phyloP scores from a whole-genome alignment of 1,284 basidiomycete species.

The Cryptococcus sp. region DNA sequence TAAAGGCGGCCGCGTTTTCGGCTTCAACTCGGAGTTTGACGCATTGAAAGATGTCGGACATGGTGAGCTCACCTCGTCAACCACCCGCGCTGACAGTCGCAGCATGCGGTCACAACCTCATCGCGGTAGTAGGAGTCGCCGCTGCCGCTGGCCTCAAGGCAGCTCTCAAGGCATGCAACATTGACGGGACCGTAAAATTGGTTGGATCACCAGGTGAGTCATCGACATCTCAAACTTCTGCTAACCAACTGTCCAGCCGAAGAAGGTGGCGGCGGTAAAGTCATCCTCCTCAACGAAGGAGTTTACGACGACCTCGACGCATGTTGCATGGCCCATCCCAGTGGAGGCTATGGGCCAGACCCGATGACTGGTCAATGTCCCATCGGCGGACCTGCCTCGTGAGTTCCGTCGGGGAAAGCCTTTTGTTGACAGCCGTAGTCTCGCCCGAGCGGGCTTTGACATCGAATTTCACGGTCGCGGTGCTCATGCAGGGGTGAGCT shows the following conservation, averaged over 20 bases:
- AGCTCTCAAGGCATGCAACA: slow-evolving; percentile 37
- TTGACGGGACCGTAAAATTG: slow-evolving; percentile 44
- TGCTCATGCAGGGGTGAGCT: slow-evolving; percentile 37
- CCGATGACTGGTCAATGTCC: slow-evolving; percentile 21
- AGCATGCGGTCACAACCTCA: slow-evolving; percentile 66
- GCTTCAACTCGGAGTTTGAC: slow-evolving; percentile 40
- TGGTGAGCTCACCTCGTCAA: slow-evolving; percentile 19
- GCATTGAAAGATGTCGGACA: slow-evolving; percentile 30
- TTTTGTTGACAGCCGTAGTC: slow-evolving; percentile 1
- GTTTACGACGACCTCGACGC: slow-evolving; percentile 61
- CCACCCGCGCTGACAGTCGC: neutral
- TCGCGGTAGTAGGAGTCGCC: slow-evolving; percentile 50
- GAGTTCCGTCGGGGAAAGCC: neutral
- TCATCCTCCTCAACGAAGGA: slow-evolving; percentile 70
- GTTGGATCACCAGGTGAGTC: slow-evolving; percentile 37
- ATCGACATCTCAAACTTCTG: neutral
- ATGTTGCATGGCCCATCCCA: slow-evolving; percentile 34
- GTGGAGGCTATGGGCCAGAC: slow-evolving; percentile 18
- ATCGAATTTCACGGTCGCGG: slow-evolving; percentile 33
- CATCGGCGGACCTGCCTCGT: slow-evolving; percentile 27
- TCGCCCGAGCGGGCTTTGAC: slow-evolving; percentile 31
- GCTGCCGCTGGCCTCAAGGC: slow-evolving; percentile 46
- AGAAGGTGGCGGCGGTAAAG: slow-evolving; percentile 79
- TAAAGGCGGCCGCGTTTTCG: slow-evolving; percentile 31
- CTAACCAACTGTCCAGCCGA: slow-evolving; percentile 60